Evolutionary conservation across 305 asterid genomes (phyloP), one percentile per base, ranked within the genome.

Genomic region (Withania somnifera): DNA sequence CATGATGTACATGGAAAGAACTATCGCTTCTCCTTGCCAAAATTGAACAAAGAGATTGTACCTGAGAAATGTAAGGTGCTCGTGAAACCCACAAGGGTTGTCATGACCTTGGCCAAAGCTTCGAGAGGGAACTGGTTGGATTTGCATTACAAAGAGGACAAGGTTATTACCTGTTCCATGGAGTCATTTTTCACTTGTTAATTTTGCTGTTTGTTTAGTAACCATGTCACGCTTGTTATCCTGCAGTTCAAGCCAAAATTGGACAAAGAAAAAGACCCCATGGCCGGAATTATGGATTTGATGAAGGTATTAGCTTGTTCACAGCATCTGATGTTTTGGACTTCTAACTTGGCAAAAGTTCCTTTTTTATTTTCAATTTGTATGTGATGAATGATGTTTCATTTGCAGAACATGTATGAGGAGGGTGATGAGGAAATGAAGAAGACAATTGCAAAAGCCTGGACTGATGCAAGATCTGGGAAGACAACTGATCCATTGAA

Each of bases 221-320:
- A 32, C 13, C 75, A 45, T 61, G 58, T 51, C 32, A 5, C 50
- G 15, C 78, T 64, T 50, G 51, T 42, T 63, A 32, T 30, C 14
- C 9, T 82, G 64, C 84, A 94, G 98, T 79, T 94, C 78, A 93
- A 91, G 88, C 96, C 98, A 17, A 90, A 82, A 77, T 68, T 94
- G 45, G 96, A 88, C 79, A 93, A 93, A 81, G 94, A 91, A 45
- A 80, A 84, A 67, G 98, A 94, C 86, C 98, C 98, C 13, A 94
- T 94, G 98, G 94, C 97, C 56, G 98, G 98, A 63, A 92, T 94
- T 78, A 94, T 94, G 98, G 98, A 87, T 84, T 71, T 94, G 88
- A 94, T 94, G 98, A 94, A 94, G 98, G 98, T 92, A 87, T 28
- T 20, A 13, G n/a, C 24, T 79, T 6, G 13, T 38, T 79, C 2